phyloP scores from a whole-genome alignment of 2,329 filamentous ascomycete genomes.

The Akanthomyces dipterigenus region DNA sequence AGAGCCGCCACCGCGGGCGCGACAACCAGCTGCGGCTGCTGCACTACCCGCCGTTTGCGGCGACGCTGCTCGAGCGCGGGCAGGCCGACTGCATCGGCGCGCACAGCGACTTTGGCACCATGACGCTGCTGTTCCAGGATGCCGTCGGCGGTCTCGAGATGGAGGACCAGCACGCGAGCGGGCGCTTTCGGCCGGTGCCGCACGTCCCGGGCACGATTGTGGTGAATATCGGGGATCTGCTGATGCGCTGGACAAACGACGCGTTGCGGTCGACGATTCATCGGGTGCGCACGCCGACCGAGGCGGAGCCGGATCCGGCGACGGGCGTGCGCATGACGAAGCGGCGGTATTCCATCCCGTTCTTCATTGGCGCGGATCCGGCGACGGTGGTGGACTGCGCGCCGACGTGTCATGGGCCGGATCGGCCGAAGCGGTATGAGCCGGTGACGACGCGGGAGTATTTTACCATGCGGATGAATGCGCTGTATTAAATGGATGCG shows the following conservation, averaged over 20 bases:
- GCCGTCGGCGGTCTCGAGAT: slow-evolving; percentile 38
- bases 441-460: slow-evolving; percentile 28
- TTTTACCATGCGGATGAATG: slow-evolving; percentile 21
- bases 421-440: slow-evolving; percentile 42
- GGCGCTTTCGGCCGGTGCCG: slow-evolving; percentile 19
- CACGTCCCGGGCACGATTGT: slow-evolving; percentile 28
- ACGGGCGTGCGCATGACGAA: slow-evolving; percentile 33
- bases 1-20: slow-evolving; percentile 48
- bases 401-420: slow-evolving; percentile 35
- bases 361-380: slow-evolving; percentile 47
- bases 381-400: slow-evolving; percentile 46
- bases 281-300: slow-evolving; percentile 34
- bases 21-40: slow-evolving; percentile 55
- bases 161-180: slow-evolving; percentile 26
- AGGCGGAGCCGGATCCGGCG: slow-evolving; percentile 15
- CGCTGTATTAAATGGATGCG: slow-evolving; percentile 12
- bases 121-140: slow-evolving; percentile 24
- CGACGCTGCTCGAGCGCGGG: slow-evolving; percentile 22
- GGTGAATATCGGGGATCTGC: slow-evolving; percentile 32
- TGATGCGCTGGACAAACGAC: slow-evolving; percentile 34
- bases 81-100: slow-evolving; percentile 23
- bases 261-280: slow-evolving; percentile 29
- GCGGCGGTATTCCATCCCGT: slow-evolving; percentile 53
- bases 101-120: slow-evolving; percentile 28
- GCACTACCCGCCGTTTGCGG: slow-evolving; percentile 39